Base-by-base conservation (phyloP, 2,329 filamentous ascomycete species). In the Penicillium vulpinum region DNA sequence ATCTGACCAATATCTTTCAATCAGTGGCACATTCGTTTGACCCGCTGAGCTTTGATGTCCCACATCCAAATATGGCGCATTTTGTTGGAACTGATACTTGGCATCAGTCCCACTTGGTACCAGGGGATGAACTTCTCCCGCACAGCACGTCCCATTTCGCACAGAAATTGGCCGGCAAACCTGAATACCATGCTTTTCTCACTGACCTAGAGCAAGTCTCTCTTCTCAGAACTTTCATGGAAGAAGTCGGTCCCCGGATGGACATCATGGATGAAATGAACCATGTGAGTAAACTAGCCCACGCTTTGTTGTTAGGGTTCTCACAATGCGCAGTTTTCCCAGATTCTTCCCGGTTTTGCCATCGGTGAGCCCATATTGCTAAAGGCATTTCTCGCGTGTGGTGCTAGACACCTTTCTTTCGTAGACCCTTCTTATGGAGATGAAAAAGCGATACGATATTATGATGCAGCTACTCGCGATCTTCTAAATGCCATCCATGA, bases 201-300 rank as follows among this genome's bases (percentile, higher is more conserved):
- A 87, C 85, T 62, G 85, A 85, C 4, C 83, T 87, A 10, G 90
- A 96, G 56, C 91, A 96, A 70, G 83, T 94, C 0, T 78, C 88
- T n/a, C 92, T 92, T 70, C 91, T 97, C 88, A 91, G 96, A 72
- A 87, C 92, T 0, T 97, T 96, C 71, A 88, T 95, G 7, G 89
- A 95, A 68, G 89, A 96, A 63, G 90, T 97, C 2, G 92, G 89
- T 0, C 75, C 91, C 3, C 97, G 93, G 91, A 96, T 97, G 90
- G 93, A 97, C 74, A 90, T 87, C 40, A 86, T 97, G 79, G 91
- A 96, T 76, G 83, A 86, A 33, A 83, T 88, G 62, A 93, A 93
- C 76, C 90, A 95, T 70, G 81, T 84, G 74, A 59, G 80, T 70
- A 21, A 18, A 2, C 13, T 26, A 28, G 15, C 18, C 28, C n/a